These are phyloP conservation scores for Fulvia fulva DNA, from an alignment of 2,329 filamentous ascomycete genomes.

Conservation along the genomic window DNA sequence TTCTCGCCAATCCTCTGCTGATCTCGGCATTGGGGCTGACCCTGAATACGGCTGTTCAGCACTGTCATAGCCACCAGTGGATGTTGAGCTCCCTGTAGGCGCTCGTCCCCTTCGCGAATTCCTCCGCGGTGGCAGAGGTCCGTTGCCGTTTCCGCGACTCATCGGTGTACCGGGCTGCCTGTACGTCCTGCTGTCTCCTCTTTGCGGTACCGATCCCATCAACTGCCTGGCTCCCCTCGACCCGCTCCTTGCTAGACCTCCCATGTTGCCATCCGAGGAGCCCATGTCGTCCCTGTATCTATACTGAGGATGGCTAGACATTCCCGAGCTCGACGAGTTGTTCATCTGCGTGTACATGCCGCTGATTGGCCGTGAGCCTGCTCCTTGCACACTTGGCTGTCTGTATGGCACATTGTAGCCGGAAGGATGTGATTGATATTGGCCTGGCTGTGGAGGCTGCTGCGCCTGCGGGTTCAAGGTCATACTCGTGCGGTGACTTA, in stretches of 20 bases:
- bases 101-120: constrained; percentile 62
- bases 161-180: constrained; percentile 55
- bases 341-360: constrained; percentile 49
- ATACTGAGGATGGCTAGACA: constrained; percentile 39
- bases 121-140: constrained; percentile 66
- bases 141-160: constrained; percentile 50
- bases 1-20: constrained; percentile 87
- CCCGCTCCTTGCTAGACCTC: constrained; percentile 57
- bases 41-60: constrained; percentile 21
- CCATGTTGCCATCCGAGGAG: constrained; percentile 35
- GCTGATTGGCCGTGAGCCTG: constrained; percentile 38
- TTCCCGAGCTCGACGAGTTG: constrained; percentile 43
- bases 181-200: constrained; percentile 68
- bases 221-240: constrained; percentile 58
- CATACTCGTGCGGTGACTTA: constrained; percentile 43
- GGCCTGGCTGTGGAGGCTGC: constrained; percentile 39
- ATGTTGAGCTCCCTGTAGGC: constrained; percentile 22
- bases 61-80: constrained; percentile 23
- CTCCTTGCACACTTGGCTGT: constrained; percentile 29
- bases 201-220: constrained; percentile 58
- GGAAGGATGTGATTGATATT: constrained; percentile 22
- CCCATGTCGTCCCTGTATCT: constrained; percentile 45
- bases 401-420: constrained; percentile 21
- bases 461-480: constrained; percentile 41
- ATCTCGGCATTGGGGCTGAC: constrained; percentile 59